phyloP scores from a whole-genome alignment of 2,329 filamentous ascomycete species.

The Fusarium sp. region DNA sequence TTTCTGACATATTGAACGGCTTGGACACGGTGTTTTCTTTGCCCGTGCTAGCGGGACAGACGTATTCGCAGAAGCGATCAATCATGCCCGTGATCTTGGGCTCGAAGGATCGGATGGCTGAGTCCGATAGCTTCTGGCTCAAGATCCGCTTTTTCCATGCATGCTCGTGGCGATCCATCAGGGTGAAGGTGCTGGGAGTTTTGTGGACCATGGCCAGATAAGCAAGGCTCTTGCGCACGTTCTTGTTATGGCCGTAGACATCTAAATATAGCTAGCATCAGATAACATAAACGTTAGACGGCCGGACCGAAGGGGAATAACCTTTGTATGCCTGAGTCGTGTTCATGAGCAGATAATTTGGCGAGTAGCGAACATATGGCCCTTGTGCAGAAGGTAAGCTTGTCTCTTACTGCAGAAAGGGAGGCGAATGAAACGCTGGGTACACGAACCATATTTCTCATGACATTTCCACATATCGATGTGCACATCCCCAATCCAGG shows the following conservation, averaged over 20 bases:
- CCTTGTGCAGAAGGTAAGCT: background rate
- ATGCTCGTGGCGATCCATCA: conserved; percentile 2
- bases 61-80: background rate
- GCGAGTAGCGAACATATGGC: background rate
- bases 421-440: background rate
- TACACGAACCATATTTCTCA: conserved; percentile 45
- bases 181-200: background rate
- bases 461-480: conserved; percentile 48
- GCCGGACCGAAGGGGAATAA: background rate
- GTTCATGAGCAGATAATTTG: background rate
- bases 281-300: background rate
- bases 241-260: conserved; percentile 1
- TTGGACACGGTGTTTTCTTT: background rate
- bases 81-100: background rate
- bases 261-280: background rate
- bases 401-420: background rate
- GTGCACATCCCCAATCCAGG: conserved; percentile 49
- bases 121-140: conserved; percentile 1
- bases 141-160: conserved; percentile 2
- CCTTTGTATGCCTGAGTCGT: background rate
- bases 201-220: conserved; percentile 4
- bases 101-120: background rate
- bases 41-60: background rate
- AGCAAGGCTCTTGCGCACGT: background rate
- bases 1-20: background rate